These are phyloP conservation scores for Aspergillus tubingensis DNA, from an alignment of 2,329 filamentous ascomycete genomes.

Conservation along the genomic window DNA sequence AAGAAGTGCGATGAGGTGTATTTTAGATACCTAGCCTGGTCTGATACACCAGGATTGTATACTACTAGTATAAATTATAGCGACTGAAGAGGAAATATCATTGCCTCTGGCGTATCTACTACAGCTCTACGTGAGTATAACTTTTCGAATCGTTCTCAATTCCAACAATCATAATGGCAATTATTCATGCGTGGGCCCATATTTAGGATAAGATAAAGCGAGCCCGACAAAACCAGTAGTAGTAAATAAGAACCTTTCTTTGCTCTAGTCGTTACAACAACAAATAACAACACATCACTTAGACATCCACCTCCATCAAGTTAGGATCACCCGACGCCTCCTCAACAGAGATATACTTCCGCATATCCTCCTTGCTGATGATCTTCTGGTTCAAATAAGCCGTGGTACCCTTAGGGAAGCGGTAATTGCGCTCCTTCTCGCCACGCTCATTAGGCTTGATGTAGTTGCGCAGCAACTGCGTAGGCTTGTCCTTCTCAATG, in stretches of 20 bases:
- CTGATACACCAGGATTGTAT: not conserved
- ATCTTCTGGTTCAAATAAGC: constrained; percentile 95
- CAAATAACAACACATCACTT: not conserved
- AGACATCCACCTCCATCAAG: constrained; percentile 63
- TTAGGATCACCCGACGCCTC: constrained; percentile 74
- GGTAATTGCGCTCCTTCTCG: constrained; percentile 90
- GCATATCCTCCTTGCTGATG: constrained; percentile 89
- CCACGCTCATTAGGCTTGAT: constrained; percentile 89
- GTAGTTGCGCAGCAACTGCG: constrained; percentile 81
- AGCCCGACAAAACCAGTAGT: constrained; percentile 2
- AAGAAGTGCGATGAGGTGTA: no score
- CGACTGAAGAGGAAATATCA: no score
- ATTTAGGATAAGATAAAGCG: constrained; percentile 14
- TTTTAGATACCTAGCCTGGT: not conserved
- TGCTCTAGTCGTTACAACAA: not conserved
- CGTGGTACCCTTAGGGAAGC: constrained; percentile 88
- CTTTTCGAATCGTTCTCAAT: not conserved
- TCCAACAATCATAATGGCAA: constrained; percentile 5
- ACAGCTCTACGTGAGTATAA: no score
- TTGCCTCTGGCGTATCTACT: not conserved
- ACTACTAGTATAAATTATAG: not conserved
- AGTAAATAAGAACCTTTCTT: no score
- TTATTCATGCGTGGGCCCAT: constrained; percentile 12
- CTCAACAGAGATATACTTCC: constrained; percentile 89
- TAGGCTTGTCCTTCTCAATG: constrained; percentile 94